Evolutionary conservation across 2,329 filamentous ascomycete genomes (phyloP), one percentile per base, ranked within the genome.

Genomic region (Colletotrichum neosansevieriae): DNA sequence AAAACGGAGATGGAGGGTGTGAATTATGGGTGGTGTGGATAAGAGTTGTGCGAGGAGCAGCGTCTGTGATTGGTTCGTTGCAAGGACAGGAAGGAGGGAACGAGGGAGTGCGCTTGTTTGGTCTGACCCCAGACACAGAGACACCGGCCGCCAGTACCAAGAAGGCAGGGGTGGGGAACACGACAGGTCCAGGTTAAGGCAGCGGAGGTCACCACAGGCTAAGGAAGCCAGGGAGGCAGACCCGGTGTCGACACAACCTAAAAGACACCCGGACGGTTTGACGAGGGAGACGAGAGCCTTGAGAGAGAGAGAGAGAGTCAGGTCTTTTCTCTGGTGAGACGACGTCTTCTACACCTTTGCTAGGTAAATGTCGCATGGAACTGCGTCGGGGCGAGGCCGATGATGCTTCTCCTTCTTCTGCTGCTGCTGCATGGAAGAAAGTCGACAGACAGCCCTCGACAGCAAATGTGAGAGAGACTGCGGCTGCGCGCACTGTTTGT

Each of bases 31-130:
- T 65, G 54, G 54, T 59, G 61, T 65, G 65, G 61, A 49, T 50
- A 38, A 17, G 53, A 4, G 44, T 50, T 40, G 61, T 56, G 40
- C 54, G 7, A 7, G 13, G 11, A 44, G 10, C 13, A 11, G 19
- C 49, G 40, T 15, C 2, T 34, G 19, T 65, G 53, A 68, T 68
- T 65, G 54, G 65, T 10, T 9, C 10, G n/a, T 2, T 24, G 6
- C 5, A 12, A 34, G 12, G 29, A 10, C 24, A 42, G 29, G 21
- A 50, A 64, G 44, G 51, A 64, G 45, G 60, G 53, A 53, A 67
- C 45, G 47, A 58, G 44, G 54, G 54, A 56, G 50, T 60, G 61
- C 49, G 50, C 66, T 56, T 69, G 66, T 60, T 66, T 69, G 66
- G 66, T 40, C 62, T 57, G 62, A 66, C 34, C 49, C 61, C 66